Evolutionary conservation across 2,329 filamentous ascomycete genomes (phyloP).

Genomic region (Neopestalotiopsis sp.): DNA sequence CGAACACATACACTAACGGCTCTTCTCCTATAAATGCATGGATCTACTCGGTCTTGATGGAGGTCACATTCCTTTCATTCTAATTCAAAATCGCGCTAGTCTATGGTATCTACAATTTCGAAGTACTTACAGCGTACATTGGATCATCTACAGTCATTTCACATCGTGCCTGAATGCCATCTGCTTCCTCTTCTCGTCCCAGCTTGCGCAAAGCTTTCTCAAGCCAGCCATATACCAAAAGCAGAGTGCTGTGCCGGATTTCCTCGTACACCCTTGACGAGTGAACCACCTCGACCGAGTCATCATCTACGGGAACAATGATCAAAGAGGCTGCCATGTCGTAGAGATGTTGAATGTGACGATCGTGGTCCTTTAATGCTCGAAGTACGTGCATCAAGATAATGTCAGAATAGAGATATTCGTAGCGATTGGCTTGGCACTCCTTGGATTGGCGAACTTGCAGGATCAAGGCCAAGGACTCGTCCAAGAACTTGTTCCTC

Average conservation of each 20-base stretch:
- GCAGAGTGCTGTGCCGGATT: constrained; percentile 1
- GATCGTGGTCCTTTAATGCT: constrained; percentile 15
- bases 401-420: constrained; percentile 17
- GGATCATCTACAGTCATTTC: background rate
- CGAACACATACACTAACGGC: too few relatives aligned
- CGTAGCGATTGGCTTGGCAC: constrained; percentile 3
- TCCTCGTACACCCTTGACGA: background rate
- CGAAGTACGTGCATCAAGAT: constrained; percentile 7
- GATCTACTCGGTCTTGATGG: too few relatives aligned
- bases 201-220: background rate
- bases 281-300: background rate
- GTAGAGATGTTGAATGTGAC: background rate
- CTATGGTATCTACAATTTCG: too few relatives aligned
- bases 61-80: too few relatives aligned
- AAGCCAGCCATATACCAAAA: background rate
- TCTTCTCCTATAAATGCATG: too few relatives aligned
- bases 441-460: constrained; percentile 10
- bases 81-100: too few relatives aligned
- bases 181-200: constrained; percentile 14
- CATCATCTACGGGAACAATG: background rate
- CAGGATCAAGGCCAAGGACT: background rate
- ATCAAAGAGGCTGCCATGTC: constrained; percentile 16
- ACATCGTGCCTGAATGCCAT: background rate
- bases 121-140: too few relatives aligned
- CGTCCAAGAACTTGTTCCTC: constrained; percentile 10